Evolutionary conservation across 257 asterid genomes (phyloP).

Genomic region (Solanum microdontum): DNA sequence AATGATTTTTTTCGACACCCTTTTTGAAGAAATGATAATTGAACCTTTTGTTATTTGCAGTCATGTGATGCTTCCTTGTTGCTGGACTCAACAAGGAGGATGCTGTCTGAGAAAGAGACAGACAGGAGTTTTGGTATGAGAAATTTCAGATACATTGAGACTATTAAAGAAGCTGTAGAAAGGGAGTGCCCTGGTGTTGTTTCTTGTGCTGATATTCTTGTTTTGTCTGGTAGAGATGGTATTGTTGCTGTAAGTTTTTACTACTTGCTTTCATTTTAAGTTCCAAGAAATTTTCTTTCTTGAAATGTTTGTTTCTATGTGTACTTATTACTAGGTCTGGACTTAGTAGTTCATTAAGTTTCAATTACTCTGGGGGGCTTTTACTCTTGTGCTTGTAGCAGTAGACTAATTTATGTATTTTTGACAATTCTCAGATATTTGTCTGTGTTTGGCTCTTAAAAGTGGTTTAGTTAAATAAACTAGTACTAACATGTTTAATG

Average conservation of each 20-base stretch:
- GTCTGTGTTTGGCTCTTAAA: background rate
- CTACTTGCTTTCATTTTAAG: background rate
- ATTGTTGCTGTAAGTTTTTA: slow-evolving; percentile 41
- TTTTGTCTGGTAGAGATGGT: slow-evolving; percentile 88
- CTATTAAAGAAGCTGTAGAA: slow-evolving; percentile 81
- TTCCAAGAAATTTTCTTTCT: background rate
- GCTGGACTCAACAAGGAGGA: slow-evolving; percentile 88
- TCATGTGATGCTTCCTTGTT: slow-evolving; percentile 94
- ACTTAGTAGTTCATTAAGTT: background rate
- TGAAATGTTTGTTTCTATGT: background rate
- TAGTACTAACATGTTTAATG: background rate
- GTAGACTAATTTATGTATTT: background rate
- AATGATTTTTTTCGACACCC: background rate
- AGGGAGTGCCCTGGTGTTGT: slow-evolving; percentile 96
- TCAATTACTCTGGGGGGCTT: background rate
- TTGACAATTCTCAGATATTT: background rate
- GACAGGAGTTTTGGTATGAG: slow-evolving; percentile 98
- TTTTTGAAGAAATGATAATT: background rate
- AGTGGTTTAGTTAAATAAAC: background rate
- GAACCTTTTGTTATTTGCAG: slow-evolving; percentile 16
- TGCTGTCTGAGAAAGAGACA: slow-evolving; percentile 77
- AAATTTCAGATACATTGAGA: slow-evolving; percentile 82
- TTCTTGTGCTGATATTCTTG: slow-evolving; percentile 89
- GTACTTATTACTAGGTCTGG: background rate
- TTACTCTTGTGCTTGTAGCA: background rate